Evolutionary conservation across 208 protist genomes (phyloP).

Genomic region (Naegleria gruberi): DNA sequence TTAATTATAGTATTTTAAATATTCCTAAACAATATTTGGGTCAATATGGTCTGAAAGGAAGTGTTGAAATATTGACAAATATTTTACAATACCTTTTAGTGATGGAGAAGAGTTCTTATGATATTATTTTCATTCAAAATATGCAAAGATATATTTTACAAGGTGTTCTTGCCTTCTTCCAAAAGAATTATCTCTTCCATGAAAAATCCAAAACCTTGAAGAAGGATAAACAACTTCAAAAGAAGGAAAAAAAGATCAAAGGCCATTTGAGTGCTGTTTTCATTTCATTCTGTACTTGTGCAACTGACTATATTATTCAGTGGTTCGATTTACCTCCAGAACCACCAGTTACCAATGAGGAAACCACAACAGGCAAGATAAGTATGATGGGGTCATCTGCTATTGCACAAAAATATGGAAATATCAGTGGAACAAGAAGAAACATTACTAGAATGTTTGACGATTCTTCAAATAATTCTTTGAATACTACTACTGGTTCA

Average conservation of each 20-base stretch:
- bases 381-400: too few species aligned
- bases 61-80: neutral
- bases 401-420: too few species aligned
- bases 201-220: neutral
- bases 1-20: neutral
- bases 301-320: conserved; percentile 1
- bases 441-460: too few species aligned
- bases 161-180: neutral
- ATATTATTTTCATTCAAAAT: neutral
- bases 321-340: neutral
- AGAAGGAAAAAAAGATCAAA: neutral
- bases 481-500: too few species aligned
- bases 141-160: conserved; percentile 14
- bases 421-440: too few species aligned
- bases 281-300: neutral
- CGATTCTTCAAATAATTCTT: too few species aligned
- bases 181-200: neutral
- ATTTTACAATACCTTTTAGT: neutral
- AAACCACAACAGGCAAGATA: too few species aligned
- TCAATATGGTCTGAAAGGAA: neutral
- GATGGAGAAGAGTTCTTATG: neutral
- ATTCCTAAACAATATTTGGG: neutral
- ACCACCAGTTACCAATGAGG: too few species aligned
- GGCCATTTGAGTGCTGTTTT: neutral
- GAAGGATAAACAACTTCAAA: neutral